Conservation (phyloP, 139 green algal genomes). For the Diplosphaera chodatii region DNA sequence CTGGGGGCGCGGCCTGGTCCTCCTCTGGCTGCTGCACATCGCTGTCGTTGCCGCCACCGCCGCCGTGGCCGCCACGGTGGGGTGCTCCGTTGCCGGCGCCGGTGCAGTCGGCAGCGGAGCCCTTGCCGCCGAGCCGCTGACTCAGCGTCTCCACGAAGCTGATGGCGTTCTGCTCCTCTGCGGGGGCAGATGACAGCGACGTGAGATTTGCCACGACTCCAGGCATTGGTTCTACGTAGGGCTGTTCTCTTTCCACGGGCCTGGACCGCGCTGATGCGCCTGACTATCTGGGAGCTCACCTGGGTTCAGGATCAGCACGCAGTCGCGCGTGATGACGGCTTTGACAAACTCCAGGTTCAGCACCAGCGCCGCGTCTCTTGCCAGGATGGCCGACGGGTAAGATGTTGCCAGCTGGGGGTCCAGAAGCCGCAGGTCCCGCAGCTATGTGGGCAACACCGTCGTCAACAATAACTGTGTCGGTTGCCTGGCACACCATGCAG, state of each 20-base stretch:
- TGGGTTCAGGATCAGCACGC: conserved; percentile 17
- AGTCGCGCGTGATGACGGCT: conserved; percentile 16
- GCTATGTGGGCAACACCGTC: background rate
- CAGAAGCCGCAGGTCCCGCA: conserved; percentile 18
- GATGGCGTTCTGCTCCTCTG: background rate
- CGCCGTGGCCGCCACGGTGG: background rate
- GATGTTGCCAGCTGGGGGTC: conserved; percentile 32
- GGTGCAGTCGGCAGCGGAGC: no score
- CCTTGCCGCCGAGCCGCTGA: background rate
- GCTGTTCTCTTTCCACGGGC: no score
- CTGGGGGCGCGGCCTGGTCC: background rate
- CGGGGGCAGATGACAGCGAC: no score
- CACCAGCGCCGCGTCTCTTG: conserved; percentile 30
- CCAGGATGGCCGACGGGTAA: conserved; percentile 45
- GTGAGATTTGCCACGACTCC: no score
- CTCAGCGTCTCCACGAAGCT: background rate
- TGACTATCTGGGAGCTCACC: background rate
- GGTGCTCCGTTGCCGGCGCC: no score
- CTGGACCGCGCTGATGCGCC: no score
- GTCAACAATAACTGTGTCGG: no score
- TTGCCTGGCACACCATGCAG: no score
- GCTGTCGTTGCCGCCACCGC: background rate
- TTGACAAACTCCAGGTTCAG: conserved; percentile 41
- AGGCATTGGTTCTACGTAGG: no score
- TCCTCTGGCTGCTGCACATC: background rate